phyloP scores from a whole-genome alignment of 108 stramenopile species.

The Cyclotella baltica region DNA sequence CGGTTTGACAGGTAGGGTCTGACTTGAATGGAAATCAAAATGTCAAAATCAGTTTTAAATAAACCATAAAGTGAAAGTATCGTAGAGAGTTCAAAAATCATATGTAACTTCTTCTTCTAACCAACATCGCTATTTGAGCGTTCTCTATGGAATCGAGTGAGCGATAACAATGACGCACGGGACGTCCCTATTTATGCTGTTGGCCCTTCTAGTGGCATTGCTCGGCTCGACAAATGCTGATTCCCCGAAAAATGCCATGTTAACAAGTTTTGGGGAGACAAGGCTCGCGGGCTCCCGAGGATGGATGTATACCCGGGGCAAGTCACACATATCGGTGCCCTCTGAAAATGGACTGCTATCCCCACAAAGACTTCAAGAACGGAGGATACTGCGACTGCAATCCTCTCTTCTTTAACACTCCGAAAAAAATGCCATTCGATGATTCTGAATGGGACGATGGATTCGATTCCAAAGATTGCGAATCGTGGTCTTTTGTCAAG shows the following conservation, averaged over 20 bases:
- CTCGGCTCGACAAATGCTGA: background rate
- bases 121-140: too few species aligned
- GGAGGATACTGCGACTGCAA: constrained; percentile 56
- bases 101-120: too few species aligned
- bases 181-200: too few species aligned
- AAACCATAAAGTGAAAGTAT: too few species aligned
- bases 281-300: constrained; percentile 18
- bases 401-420: constrained; percentile 37
- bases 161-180: too few species aligned
- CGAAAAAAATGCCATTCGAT: constrained; percentile 41
- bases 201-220: background rate
- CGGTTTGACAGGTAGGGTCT: too few species aligned
- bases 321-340: constrained; percentile 22
- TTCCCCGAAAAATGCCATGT: background rate
- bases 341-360: constrained; percentile 44
- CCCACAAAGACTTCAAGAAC: constrained; percentile 18
- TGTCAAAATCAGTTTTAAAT: too few species aligned
- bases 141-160: too few species aligned
- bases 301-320: constrained; percentile 32
- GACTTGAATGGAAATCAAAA: too few species aligned
- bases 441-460: constrained; percentile 59
- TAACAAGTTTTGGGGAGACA: background rate
- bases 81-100: too few species aligned
- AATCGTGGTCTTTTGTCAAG: constrained; percentile 20
- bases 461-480: constrained; percentile 46